phyloP scores from a whole-genome alignment of 306 rosid species.

The Comarum palustre region DNA sequence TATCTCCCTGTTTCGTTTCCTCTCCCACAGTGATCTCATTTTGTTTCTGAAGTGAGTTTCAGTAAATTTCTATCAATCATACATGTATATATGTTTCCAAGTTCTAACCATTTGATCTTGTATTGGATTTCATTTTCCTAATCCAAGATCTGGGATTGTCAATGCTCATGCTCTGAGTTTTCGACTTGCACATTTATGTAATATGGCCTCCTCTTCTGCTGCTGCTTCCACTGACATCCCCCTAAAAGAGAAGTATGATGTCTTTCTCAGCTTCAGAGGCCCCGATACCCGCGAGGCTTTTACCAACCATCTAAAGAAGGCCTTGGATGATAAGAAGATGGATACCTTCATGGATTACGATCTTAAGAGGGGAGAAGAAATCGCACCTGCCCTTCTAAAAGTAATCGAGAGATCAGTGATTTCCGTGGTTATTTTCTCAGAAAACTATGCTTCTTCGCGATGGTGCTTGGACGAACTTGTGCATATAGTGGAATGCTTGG shows the following conservation, averaged over 20 bases:
- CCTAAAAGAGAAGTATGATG: background rate
- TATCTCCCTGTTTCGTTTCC: too few species aligned
- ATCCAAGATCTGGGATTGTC: too few species aligned
- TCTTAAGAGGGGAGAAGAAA: background rate
- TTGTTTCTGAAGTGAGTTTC: too few species aligned
- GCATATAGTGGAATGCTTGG: background rate
- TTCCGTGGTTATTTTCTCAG: background rate
- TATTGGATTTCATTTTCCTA: too few species aligned
- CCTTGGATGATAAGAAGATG: background rate
- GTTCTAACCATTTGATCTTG: too few species aligned
- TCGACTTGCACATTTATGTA: background rate
- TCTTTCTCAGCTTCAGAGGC: constrained; percentile 4
- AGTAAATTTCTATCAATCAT: too few species aligned
- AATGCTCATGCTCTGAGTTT: too few species aligned
- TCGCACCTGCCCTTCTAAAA: background rate
- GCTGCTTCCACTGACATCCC: background rate
- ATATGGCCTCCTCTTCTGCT: background rate
- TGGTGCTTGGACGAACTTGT: background rate
- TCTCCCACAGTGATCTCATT: too few species aligned
- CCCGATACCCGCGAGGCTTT: background rate
- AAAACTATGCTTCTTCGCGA: background rate
- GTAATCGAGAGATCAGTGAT: background rate
- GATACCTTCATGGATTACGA: background rate
- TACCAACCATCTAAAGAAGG: background rate
- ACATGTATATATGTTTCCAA: too few species aligned